These are phyloP conservation scores for Candida dajiaensis DNA, from an alignment of 805 yeast genomes.

Conservation along the genomic window DNA sequence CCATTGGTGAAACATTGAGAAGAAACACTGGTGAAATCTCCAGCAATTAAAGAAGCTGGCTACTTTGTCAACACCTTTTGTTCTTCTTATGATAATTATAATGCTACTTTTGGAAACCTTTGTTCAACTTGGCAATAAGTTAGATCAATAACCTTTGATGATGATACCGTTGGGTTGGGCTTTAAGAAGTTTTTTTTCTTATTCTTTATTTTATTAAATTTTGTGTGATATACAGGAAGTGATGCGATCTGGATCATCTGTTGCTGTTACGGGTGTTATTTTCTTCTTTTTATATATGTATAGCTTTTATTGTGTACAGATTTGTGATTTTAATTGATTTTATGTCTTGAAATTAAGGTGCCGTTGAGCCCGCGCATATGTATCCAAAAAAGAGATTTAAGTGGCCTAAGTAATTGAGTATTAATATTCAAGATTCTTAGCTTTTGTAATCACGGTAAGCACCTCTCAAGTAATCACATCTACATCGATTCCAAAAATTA, in stretches of 20 bases:
- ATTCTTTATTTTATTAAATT: too few relatives aligned
- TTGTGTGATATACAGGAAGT: neutral
- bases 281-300: too few relatives aligned
- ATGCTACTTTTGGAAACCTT: neutral
- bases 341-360: neutral
- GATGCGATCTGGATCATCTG: neutral
- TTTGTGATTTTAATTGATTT: neutral
- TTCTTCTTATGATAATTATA: neutral
- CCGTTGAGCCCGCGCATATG: neutral
- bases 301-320: neutral
- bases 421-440: too few relatives aligned
- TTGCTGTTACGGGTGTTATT: neutral
- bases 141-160: neutral
- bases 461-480: too few relatives aligned
- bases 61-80: neutral
- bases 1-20: slow-evolving; percentile 29
- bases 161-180: too few relatives aligned
- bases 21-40: slow-evolving; percentile 26
- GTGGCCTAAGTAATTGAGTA: too few relatives aligned
- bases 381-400: too few relatives aligned
- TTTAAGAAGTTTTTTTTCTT: neutral
- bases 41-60: slow-evolving; percentile 3
- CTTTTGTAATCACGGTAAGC: too few relatives aligned
- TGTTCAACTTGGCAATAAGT: too few relatives aligned
- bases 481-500: neutral